Conservation (phyloP, 139 green algal species). For the Ettlia oleoabundans region DNA sequence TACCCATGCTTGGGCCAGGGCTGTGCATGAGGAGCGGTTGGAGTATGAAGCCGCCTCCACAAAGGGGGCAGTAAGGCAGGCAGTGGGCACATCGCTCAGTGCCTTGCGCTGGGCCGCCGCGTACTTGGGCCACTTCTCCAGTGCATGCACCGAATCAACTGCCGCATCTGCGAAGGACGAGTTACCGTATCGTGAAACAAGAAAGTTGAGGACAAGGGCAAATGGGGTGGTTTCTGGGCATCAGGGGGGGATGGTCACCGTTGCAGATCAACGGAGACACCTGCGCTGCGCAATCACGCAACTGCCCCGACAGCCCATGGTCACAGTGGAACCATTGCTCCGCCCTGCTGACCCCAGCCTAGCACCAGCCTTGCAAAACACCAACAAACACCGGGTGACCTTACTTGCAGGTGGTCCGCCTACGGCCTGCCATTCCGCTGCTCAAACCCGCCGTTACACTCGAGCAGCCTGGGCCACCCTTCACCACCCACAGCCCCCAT, state of each 20-base stretch:
- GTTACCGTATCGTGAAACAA: too few species aligned
- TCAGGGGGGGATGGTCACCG: slow-evolving; percentile 12
- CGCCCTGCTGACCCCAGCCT: too few species aligned
- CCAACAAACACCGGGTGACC: too few species aligned
- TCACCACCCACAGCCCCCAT: slow-evolving; percentile 31
- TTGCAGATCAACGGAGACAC: too few species aligned
- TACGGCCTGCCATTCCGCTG: too few species aligned
- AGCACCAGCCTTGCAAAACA: too few species aligned
- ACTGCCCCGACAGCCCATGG: too few species aligned
- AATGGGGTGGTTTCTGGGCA: slow-evolving; percentile 21
- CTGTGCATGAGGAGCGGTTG: slow-evolving; percentile 36
- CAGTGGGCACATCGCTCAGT: slow-evolving; percentile 33
- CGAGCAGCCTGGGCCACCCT: too few species aligned
- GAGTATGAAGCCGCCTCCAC: slow-evolving; percentile 52
- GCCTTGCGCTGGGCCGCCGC: slow-evolving; percentile 61
- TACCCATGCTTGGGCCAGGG: slow-evolving; percentile 70
- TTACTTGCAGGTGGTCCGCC: too few species aligned
- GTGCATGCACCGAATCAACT: not conserved
- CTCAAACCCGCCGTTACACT: too few species aligned
- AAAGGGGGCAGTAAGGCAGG: slow-evolving; percentile 71
- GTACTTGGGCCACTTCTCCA: slow-evolving; percentile 57
- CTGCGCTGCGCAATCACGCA: too few species aligned
- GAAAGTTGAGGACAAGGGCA: not conserved
- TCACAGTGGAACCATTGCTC: too few species aligned
- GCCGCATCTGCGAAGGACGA: not conserved